Evolutionary conservation across 1,284 basidiomycete genomes (phyloP), one percentile per base, ranked within the genome.

Genomic region (Xerocomus cyaneibrunnescens): DNA sequence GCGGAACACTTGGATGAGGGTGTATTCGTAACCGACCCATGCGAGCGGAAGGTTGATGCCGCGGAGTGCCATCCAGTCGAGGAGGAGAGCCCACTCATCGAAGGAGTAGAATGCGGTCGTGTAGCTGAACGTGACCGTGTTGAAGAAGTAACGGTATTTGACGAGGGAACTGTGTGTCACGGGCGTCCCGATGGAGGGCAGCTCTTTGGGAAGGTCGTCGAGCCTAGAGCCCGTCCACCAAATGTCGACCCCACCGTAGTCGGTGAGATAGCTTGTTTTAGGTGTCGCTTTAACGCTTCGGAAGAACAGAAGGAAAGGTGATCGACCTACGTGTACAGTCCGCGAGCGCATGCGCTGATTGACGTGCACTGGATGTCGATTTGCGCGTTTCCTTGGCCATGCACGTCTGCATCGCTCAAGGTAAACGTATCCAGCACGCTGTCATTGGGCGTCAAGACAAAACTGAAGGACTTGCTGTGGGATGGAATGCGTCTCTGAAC

Each of bases 81-180:
- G 60, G 34, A 76, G 70, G n/a, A 73, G 61, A 21, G 67, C 67
- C 75, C 74, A 76, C 51, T 75, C 67, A 2, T 72, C 57, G 38
- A 74, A 76, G 40, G 64, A 48, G 67, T 74, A 77, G 52, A 74
- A 77, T 1, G 70, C 69, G 8, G 71, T 61, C 1, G 74, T 73
- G 58, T 76, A 77, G 52, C 65, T 65, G 54, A 75, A 76, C 3
- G 75, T 76, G 51, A 75, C 74, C 7, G 74, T 75, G 56, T 77
- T 77, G 64, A 75, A 71, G 47, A 72, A 68, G 49, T 63, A 75
- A 49, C 74, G 63, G 47, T 72, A 74, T 12, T 68, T 66, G n/a
- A 75, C 74, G 37, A 75, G 59, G 7, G 74, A 59, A 30, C 54
- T 66, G 44, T 59, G 69, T 5, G 64, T 67, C 27, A 75, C 47